Evolutionary conservation across 2,329 filamentous ascomycete species (phyloP).

Genomic region (Talaromyces islandicus): DNA sequence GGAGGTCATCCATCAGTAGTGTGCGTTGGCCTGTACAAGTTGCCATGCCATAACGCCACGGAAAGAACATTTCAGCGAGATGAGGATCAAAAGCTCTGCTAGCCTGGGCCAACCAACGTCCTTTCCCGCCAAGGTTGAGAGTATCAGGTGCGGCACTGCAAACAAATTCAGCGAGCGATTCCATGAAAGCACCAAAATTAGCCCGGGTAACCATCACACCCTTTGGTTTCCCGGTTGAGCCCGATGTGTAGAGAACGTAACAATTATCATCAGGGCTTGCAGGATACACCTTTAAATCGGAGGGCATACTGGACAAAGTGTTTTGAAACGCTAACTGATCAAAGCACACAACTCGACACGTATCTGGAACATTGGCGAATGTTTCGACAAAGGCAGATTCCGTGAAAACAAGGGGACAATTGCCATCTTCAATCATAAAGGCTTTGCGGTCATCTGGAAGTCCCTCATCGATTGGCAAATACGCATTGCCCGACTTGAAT

Average conservation of each 20-base stretch:
- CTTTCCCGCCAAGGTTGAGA: constrained; percentile 18
- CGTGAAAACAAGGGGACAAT: constrained; percentile 25
- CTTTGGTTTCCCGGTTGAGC: constrained; percentile 47
- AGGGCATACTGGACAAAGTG: constrained; percentile 13
- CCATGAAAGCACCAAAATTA: constrained; percentile 24
- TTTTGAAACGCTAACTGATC: constrained; percentile 16
- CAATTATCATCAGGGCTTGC: constrained; percentile 30
- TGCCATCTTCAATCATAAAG: constrained; percentile 23
- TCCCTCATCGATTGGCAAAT: constrained; percentile 29
- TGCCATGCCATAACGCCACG: constrained; percentile 24
- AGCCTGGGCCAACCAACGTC: constrained; percentile 28
- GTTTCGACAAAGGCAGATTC: constrained; percentile 14
- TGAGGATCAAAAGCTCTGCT: constrained; percentile 29
- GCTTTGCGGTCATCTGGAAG: constrained; percentile 24
- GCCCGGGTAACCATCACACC: constrained; percentile 58
- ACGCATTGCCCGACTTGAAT: constrained; percentile 28
- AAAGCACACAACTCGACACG: constrained; percentile 18
- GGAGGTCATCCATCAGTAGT: constrained; percentile 23
- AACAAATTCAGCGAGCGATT: constrained; percentile 22
- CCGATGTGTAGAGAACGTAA: constrained; percentile 57
- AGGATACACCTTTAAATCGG: constrained; percentile 13
- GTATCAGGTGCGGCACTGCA: constrained; percentile 20
- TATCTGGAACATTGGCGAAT: constrained; percentile 14
- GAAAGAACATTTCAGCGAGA: constrained; percentile 24
- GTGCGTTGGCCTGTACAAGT: constrained; percentile 20